Evolutionary conservation across 495 filamentous ascomycete species (phyloP).

Genomic region (Aspergillus coremiiformis): DNA sequence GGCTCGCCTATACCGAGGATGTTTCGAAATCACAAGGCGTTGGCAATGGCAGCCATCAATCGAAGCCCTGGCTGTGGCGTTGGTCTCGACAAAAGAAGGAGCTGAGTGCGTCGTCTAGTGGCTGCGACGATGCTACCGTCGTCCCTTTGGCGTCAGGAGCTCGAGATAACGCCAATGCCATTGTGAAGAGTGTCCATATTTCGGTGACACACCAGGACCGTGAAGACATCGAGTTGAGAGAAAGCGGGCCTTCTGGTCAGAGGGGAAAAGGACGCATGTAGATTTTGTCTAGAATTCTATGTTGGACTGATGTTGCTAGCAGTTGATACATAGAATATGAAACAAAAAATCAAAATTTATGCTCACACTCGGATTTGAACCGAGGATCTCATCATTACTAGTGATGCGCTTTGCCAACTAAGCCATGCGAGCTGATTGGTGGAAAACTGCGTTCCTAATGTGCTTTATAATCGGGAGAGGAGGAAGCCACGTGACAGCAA

Average conservation of each 20-base stretch:
- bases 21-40: neutral
- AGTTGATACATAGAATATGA: no score
- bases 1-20: conserved; percentile 21
- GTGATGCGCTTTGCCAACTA: no score
- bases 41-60: neutral
- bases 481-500: no score
- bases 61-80: neutral
- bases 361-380: no score
- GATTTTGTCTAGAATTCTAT: no score
- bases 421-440: no score
- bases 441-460: no score
- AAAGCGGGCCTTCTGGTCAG: neutral
- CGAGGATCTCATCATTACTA: no score
- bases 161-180: neutral
- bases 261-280: neutral
- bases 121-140: neutral
- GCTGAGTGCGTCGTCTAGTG: neutral
- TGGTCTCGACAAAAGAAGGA: neutral
- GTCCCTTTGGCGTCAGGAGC: neutral
- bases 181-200: neutral
- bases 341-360: no score
- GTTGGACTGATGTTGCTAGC: no score
- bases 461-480: no score
- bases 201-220: neutral
- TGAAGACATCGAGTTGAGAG: neutral